These are phyloP conservation scores for Tylopilus balloui DNA, from an alignment of 768 basidiomycete genomes.

Conservation along the genomic window DNA sequence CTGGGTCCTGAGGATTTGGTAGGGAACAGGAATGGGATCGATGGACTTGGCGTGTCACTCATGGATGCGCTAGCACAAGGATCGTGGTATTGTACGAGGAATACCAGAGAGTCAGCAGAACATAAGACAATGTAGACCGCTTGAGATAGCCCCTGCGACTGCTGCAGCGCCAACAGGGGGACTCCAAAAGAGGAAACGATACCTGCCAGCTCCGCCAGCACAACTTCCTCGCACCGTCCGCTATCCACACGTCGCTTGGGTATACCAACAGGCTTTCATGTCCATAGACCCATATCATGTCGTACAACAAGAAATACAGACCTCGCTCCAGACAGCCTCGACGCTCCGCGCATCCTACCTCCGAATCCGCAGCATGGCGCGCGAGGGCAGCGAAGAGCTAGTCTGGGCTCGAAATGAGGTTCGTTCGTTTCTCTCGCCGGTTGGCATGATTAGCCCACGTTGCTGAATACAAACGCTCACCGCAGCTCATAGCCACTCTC, in stretches of 20 bases:
- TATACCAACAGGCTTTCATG: constrained; percentile 34
- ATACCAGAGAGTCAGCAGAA: too few species aligned
- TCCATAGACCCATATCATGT: constrained; percentile 84
- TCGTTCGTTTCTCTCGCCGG: constrained; percentile 6
- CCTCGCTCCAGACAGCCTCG: constrained; percentile 63
- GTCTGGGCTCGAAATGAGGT: constrained; percentile 78
- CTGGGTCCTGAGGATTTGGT: constrained; percentile 39
- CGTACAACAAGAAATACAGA: constrained; percentile 78
- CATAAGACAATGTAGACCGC: too few species aligned
- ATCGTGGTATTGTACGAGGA: too few species aligned
- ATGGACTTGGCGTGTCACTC: neutral
- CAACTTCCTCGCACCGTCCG: too few species aligned
- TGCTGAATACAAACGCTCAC: neutral
- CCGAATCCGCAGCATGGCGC: constrained; percentile 72
- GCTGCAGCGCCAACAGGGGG: too few species aligned
- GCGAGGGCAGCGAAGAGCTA: constrained; percentile 74
- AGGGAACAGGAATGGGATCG: neutral
- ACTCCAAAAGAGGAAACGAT: too few species aligned
- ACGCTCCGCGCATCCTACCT: constrained; percentile 72
- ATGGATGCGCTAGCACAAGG: too few species aligned
- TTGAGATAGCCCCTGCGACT: too few species aligned
- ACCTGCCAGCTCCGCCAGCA: too few species aligned
- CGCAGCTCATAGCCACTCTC: constrained; percentile 71
- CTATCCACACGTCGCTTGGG: neutral
- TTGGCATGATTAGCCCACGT: neutral